Base-by-base conservation (phyloP, 2,329 filamentous ascomycete species). In the Alternaria arbusti region DNA sequence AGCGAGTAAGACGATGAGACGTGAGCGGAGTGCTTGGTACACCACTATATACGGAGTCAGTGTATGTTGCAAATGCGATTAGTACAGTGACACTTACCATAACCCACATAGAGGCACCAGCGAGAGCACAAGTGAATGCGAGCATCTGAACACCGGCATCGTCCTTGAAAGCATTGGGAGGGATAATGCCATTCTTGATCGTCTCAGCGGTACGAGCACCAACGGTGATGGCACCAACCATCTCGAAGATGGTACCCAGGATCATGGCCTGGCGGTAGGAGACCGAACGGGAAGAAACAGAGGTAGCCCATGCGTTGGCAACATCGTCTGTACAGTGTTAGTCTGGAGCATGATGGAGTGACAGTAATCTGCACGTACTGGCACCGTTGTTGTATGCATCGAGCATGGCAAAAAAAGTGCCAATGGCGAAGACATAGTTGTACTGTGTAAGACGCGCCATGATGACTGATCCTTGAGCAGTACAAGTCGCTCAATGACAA, bases 241-340 rank as follows among this genome's bases (percentile, higher is more conserved):
- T 83, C 69, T 85, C 84, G 75, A 82, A 82, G 44, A 84, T 74
- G 45, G 81, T 79, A 32, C 81, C 82, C 17, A 85, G 72, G 55
- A 81, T 57, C 81, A 85, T 84, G 64, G 83, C 90, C 80, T 90
- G 88, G 70, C 87, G 81, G 82, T 92, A 91, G 3, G 89, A 84
- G 74, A 93, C 85, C 69, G 91, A 94, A 57, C 91, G 84, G n/a
- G 91, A 94, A 20, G 91, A 94, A 63, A 94, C 91, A 73, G 88
- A 90, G 71, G 92, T 94, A 59, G 91, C 91, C 90, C 91, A 94
- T 54, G 91, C 84, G 82, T 95, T 95, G 75, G 92, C 91, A 61
- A 95, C 91, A 90, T 94, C 92, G 80, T 94, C 89, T 78, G n/a
- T n/a, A 45, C 4, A 13, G 30, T 57, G 61, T 76, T 55, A 72